These are phyloP conservation scores for Solanum clarkiae DNA, from an alignment of 257 asterid species.

Conservation along the genomic window DNA sequence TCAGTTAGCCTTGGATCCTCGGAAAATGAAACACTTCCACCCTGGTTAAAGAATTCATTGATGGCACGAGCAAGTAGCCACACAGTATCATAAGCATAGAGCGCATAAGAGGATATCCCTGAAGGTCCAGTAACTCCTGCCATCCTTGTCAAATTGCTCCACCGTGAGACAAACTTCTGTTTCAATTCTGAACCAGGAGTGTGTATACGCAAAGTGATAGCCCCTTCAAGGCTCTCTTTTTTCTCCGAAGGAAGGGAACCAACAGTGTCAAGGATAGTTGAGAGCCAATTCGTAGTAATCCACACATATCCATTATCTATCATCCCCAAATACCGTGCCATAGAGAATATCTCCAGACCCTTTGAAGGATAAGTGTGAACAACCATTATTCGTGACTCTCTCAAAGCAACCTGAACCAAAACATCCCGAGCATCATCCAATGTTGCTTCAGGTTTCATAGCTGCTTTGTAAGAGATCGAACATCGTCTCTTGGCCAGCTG, in stretches of 20 bases:
- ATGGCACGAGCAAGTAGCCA: constrained; percentile 62
- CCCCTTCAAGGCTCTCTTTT: constrained; percentile 32
- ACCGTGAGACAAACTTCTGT: constrained; percentile 21
- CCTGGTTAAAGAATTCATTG: constrained; percentile 23
- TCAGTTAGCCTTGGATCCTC: constrained; percentile 17
- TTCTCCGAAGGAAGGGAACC: neutral
- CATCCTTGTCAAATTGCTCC: constrained; percentile 21
- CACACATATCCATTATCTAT: constrained; percentile 42
- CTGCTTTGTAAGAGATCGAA: constrained; percentile 39
- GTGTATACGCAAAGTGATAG: constrained; percentile 26
- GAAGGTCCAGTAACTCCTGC: neutral
- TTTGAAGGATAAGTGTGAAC: constrained; percentile 34
- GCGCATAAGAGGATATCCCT: constrained; percentile 26
- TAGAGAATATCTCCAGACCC: constrained; percentile 26
- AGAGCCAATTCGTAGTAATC: constrained; percentile 57
- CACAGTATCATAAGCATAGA: constrained; percentile 56
- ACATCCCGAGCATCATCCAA: constrained; percentile 26
- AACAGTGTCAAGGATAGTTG: constrained; percentile 30
- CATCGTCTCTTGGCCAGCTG: constrained; percentile 35
- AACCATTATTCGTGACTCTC: constrained; percentile 33
- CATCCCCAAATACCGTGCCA: constrained; percentile 40
- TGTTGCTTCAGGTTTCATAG: constrained; percentile 23
- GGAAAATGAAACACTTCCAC: constrained; percentile 35
- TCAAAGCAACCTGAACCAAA: constrained; percentile 27
- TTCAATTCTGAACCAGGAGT: constrained; percentile 28